Base-by-base conservation (phyloP, 345 rosid genomes). In the Zanthoxylum bungeanum region DNA sequence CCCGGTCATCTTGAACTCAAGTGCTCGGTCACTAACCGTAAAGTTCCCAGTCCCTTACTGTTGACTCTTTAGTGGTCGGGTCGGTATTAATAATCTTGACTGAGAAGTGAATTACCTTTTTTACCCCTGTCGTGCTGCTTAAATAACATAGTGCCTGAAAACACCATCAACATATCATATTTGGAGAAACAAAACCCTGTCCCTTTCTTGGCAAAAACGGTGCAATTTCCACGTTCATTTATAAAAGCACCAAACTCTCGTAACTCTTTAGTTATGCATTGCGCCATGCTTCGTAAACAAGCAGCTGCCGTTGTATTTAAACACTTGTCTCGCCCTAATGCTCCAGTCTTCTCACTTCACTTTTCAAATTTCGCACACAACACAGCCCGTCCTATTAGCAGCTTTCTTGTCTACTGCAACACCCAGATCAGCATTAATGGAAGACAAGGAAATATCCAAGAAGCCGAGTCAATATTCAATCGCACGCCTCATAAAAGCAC, bases 371-470 rank as follows among this genome's bases (percentile, higher is more conserved):
- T 57, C 37, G 70, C 72, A 9, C 6, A 24, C 31, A 40, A 21
- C 0, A 51, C 8, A 55, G 24, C 24, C 51, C 36, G 19, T 24
- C 52, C 66, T 27, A 53, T 63, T 28, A 63, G 64, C 77, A 81
- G 78, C 11, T 63, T 79, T 47, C 27, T 86, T 28, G 81, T 83
- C 63, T 71, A 76, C 70, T 90, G 89, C 79, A 92, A 92, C 73
- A 76, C 85, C 80, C 86, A 72, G 82, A 92, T 92, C 70, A 82
- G 88, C 4, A 75, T 80, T 73, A 80, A 85, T 68, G 92, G 93
- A 2, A 82, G 82, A 69, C 82, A 80, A 10, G 91, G 93, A 3
- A 76, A 82, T 39, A 66, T 88, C 40, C 64, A 76, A 74, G 82
- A 78, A 70, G 86, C 96, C 0, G 97, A 90, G 65, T 74, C 86